These are phyloP conservation scores for Beta corolliflora DNA, from an alignment of 179 eudicot genomes.

Conservation along the genomic window DNA sequence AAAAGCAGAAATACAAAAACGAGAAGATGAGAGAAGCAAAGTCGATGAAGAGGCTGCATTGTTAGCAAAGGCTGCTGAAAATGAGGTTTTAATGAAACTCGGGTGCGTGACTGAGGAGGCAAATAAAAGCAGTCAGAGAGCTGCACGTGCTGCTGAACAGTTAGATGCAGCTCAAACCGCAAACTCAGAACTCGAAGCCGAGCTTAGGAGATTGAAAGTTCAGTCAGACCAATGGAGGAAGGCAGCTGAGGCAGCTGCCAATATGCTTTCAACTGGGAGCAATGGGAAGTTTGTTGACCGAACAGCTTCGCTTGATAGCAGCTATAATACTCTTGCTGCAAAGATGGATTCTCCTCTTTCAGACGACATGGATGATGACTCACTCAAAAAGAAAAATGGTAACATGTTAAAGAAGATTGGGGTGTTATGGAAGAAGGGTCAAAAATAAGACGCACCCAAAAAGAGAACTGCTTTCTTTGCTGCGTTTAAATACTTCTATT, in stretches of 20 bases:
- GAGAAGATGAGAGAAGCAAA: constrained; percentile 39
- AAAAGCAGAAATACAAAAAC: constrained; percentile 46
- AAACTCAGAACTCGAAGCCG: constrained; percentile 69
- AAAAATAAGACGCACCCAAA: constrained; percentile 34
- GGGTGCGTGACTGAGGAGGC: constrained; percentile 64
- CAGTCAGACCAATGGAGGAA: constrained; percentile 95
- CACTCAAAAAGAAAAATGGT: constrained; percentile 71
- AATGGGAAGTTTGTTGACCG: constrained; percentile 60
- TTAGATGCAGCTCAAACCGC: constrained; percentile 66
- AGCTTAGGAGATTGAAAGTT: constrained; percentile 74
- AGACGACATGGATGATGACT: constrained; percentile 69
- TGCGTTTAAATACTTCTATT: neutral
- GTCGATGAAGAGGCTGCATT: constrained; percentile 39
- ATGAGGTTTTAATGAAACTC: constrained; percentile 61
- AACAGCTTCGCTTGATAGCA: constrained; percentile 59
- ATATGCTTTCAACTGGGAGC: constrained; percentile 63
- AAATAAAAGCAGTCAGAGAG: constrained; percentile 53
- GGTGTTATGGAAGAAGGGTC: constrained; percentile 72
- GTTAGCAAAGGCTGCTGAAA: constrained; percentile 50
- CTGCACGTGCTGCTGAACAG: constrained; percentile 57
- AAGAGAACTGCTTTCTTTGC: neutral
- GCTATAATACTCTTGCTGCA: constrained; percentile 47
- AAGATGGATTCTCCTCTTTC: constrained; percentile 60
- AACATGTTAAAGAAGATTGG: constrained; percentile 80
- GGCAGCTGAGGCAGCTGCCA: constrained; percentile 95